Percentiles rank a stretch among this genome's conserved stretches.
Conservation (phyloP, 176 grass and related monocot genomes). For the Avena sativa region DNA sequence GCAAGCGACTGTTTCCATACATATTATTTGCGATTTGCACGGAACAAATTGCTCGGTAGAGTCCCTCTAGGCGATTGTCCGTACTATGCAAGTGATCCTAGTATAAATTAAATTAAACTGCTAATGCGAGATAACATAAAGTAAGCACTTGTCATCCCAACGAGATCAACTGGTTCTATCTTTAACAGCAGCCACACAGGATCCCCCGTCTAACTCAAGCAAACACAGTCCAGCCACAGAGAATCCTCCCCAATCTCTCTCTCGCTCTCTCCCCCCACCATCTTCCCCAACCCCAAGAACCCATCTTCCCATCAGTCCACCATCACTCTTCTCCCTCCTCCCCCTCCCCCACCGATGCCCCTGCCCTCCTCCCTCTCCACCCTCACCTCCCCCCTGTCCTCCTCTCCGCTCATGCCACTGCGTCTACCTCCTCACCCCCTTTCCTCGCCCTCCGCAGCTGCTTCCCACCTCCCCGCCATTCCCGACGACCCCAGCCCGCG, state of each 20-base stretch:
- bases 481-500: neutral
- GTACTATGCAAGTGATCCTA: neutral
- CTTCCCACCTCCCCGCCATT: neutral
- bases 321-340: slow-evolving; percentile 11
- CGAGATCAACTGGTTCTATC: neutral
- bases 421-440: neutral
- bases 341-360: slow-evolving; percentile 23
- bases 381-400: neutral
- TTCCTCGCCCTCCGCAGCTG: neutral
- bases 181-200: neutral
- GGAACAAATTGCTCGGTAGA: neutral
- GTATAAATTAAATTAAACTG: neutral
- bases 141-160: slow-evolving; percentile 18
- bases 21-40: neutral
- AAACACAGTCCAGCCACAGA: neutral
- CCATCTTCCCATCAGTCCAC: slow-evolving; percentile 31
- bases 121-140: neutral
- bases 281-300: slow-evolving; percentile 37
- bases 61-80: neutral
- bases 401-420: slow-evolving; percentile 1
- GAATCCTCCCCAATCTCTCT: neutral
- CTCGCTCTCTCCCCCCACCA: neutral
- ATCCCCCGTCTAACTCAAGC: neutral
- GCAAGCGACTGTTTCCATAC: neutral
- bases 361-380: neutral